Evolutionary conservation across 352 stramenopile species (phyloP).

Genomic region (Phytophthora citricola): DNA sequence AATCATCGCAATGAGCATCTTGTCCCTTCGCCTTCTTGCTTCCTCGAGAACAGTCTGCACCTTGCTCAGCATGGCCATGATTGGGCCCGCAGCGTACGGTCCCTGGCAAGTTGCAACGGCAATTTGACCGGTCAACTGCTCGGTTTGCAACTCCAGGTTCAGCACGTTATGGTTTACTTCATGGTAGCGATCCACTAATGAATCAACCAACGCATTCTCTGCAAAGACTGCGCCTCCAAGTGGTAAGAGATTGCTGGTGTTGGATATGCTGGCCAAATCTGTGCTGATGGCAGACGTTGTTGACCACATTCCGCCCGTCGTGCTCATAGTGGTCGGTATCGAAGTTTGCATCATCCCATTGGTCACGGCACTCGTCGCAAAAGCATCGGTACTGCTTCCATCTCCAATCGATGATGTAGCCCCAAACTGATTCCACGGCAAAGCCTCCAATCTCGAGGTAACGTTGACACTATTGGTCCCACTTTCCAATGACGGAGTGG

Average conservation of each 20-base stretch:
- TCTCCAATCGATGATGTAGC: conserved; percentile 15
- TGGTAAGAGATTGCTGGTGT: conserved; percentile 31
- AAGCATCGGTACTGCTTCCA: conserved; percentile 9
- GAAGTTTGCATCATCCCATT: conserved; percentile 26
- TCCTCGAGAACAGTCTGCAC: conserved; percentile 41
- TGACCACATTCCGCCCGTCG: conserved; percentile 26
- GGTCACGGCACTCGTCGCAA: conserved; percentile 15
- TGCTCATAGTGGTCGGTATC: conserved; percentile 9
- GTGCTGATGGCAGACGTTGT: conserved; percentile 35
- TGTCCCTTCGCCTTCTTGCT: conserved; percentile 37
- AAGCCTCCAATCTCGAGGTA: not conserved
- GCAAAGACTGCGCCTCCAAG: conserved; percentile 27
- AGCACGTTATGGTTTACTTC: conserved; percentile 50
- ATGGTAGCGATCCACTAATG: conserved; percentile 63
- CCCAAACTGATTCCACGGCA: conserved; percentile 28
- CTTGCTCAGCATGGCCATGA: conserved; percentile 38
- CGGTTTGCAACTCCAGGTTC: conserved; percentile 49
- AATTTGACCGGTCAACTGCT: conserved; percentile 51
- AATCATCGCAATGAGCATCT: conserved; percentile 57
- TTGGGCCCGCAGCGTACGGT: conserved; percentile 34
- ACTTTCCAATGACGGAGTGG: conserved; percentile 3
- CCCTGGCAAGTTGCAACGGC: conserved; percentile 56
- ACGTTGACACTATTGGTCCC: conserved; percentile 12
- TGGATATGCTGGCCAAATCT: conserved; percentile 26
- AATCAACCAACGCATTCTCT: conserved; percentile 62